Evolutionary conservation across 73 alveolate genomes (phyloP).

Genomic region (Paramecium tetraurelia): DNA sequence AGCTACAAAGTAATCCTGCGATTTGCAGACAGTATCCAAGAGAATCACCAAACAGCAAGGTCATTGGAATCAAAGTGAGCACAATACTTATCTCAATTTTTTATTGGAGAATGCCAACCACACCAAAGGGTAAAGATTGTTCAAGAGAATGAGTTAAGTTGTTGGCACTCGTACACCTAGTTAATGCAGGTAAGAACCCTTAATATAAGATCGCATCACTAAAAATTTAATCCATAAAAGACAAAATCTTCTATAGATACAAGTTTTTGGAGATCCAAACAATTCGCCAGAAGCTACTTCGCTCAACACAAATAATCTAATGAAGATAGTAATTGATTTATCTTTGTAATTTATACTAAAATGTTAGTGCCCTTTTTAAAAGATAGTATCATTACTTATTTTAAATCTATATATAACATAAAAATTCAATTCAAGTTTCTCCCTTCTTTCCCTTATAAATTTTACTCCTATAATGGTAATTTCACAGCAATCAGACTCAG

Average conservation of each 20-base stretch:
- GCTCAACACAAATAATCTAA: neutral
- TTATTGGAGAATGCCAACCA: neutral
- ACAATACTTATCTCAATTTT: neutral
- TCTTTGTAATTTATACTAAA: neutral
- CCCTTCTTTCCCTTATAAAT: neutral
- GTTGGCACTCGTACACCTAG: constrained; percentile 42
- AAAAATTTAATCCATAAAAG: neutral
- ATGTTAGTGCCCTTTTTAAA: neutral
- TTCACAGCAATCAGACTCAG: neutral
- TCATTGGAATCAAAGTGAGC: constrained; percentile 11
- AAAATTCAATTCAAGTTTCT: neutral
- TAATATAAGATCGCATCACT: neutral
- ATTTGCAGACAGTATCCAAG: neutral
- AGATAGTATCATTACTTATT: neutral
- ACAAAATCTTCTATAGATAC: neutral
- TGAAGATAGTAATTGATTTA: neutral
- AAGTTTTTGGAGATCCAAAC: constrained; percentile 3
- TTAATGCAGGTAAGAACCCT: constrained; percentile 39
- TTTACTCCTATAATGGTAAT: neutral
- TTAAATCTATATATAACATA: neutral
- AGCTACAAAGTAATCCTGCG: neutral
- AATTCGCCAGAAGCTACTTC: neutral
- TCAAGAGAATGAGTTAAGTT: constrained; percentile 29
- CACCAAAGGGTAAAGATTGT: constrained; percentile 16
- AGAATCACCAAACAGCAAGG: neutral